Evolutionary conservation across 768 basidiomycete genomes (phyloP).

Genomic region (Panus rudis): DNA sequence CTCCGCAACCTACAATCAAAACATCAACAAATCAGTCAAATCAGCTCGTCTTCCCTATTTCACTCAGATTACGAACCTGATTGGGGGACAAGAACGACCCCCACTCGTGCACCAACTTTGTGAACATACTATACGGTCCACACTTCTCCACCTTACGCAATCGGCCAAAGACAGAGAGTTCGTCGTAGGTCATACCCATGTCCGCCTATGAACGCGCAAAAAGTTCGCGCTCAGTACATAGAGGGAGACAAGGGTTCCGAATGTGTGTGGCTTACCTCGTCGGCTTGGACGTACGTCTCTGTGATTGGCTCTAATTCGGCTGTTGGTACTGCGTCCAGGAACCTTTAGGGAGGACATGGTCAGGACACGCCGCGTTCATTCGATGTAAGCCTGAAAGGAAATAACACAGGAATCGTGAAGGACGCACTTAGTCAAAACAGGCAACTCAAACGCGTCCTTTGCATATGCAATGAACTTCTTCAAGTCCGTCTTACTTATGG

Average conservation of each 20-base stretch:
- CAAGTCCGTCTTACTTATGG: conserved; percentile 95
- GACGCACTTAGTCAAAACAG: conserved; percentile 67
- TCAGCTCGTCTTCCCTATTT: too few relatives aligned
- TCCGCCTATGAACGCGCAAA: conserved; percentile 66
- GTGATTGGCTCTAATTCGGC: conserved; percentile 96
- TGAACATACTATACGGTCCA: conserved; percentile 96
- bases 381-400: too few relatives aligned
- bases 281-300: conserved; percentile 88
- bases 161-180: conserved; percentile 87
- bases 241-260: too few relatives aligned
- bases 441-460: conserved; percentile 69
- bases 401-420: background rate
- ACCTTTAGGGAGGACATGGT: conserved; percentile 40
- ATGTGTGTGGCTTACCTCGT: conserved; percentile 74
- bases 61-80: conserved; percentile 44
- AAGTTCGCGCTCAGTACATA: too few relatives aligned
- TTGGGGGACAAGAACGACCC: conserved; percentile 74
- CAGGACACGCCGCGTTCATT: background rate
- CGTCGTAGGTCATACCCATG: conserved; percentile 99
- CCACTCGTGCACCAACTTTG: conserved; percentile 93
- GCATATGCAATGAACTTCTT: conserved; percentile 94
- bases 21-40: background rate
- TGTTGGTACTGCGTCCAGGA: conserved; percentile 86
- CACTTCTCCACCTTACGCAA: conserved; percentile 95
- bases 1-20: conserved; percentile 67